phyloP scores from a whole-genome alignment of 352 stramenopile genomes.

The Globisporangium perplexum region DNA sequence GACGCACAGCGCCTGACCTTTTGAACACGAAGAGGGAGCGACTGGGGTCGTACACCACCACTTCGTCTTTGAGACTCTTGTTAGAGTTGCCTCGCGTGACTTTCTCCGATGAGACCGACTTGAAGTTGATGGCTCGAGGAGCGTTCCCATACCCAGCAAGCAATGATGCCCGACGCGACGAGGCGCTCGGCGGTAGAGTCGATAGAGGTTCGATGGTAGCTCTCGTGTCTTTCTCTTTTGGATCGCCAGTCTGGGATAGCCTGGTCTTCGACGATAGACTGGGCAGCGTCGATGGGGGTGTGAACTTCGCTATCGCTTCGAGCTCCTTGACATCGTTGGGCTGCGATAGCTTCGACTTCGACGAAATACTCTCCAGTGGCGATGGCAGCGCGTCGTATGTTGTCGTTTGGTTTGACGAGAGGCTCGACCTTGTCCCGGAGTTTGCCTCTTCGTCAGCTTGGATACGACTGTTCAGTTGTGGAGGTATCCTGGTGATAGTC shows the following conservation, averaged over 20 bases:
- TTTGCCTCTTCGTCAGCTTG: not conserved
- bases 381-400: not conserved
- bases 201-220: not conserved
- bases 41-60: constrained; percentile 17
- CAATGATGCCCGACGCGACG: too few species aligned
- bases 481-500: too few species aligned
- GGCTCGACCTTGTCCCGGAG: not conserved
- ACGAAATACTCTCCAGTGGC: not conserved
- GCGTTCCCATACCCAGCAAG: too few species aligned
- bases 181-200: not conserved
- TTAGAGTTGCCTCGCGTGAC: not conserved
- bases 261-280: not conserved
- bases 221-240: not conserved
- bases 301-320: not conserved
- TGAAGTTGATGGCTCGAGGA: not conserved
- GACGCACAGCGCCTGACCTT: constrained; percentile 12
- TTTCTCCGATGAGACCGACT: not conserved
- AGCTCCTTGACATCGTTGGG: not conserved
- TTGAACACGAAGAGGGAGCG: constrained; percentile 30
- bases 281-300: not conserved
- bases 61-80: constrained; percentile 1
- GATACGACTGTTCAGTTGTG: too few species aligned
- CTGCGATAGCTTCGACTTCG: constrained; percentile 1
- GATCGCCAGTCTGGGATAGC: not conserved
- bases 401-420: not conserved